phyloP scores from a whole-genome alignment of 192 early-diverging fungal genomes.

The Chytriomyces sp. region DNA sequence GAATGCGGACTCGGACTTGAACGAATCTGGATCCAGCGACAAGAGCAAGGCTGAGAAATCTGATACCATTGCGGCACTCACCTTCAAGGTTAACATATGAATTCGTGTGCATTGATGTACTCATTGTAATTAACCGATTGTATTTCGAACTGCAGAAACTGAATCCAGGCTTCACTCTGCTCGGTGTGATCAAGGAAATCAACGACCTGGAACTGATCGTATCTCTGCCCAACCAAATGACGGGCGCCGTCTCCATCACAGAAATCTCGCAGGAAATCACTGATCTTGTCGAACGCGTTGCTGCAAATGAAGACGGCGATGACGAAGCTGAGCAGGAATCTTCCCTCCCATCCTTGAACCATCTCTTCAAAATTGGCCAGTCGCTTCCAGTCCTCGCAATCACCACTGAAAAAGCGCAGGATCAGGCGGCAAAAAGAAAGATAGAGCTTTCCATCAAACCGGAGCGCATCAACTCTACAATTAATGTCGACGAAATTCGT shows the following conservation, averaged over 20 bases:
- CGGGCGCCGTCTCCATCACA: slow-evolving; percentile 83
- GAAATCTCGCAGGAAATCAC: slow-evolving; percentile 82
- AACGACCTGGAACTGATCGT: slow-evolving; percentile 82
- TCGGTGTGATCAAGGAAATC: slow-evolving; percentile 82
- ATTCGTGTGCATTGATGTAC: background rate
- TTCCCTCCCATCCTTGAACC: slow-evolving; percentile 68
- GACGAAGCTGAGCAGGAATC: slow-evolving; percentile 50
- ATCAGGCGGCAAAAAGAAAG: slow-evolving; percentile 52
- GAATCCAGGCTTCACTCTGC: slow-evolving; percentile 55
- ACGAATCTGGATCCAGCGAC: too few relatives aligned
- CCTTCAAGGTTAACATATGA: slow-evolving; percentile 57
- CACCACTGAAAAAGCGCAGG: slow-evolving; percentile 42
- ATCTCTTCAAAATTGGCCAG: slow-evolving; percentile 83
- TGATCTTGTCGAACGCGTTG: slow-evolving; percentile 69
- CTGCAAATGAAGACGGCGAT: slow-evolving; percentile 62
- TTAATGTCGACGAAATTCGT: slow-evolving; percentile 66
- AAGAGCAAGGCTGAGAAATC: background rate
- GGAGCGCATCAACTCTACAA: slow-evolving; percentile 71
- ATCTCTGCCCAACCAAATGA: slow-evolving; percentile 84
- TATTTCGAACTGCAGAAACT: slow-evolving; percentile 9
- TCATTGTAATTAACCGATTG: background rate
- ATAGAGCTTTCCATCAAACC: slow-evolving; percentile 84
- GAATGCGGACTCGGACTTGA: background rate
- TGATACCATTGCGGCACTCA: slow-evolving; percentile 51
- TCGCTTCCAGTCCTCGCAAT: slow-evolving; percentile 76